These are phyloP conservation scores for Malassezia dermatis DNA, from an alignment of 1,284 basidiomycete genomes.

Conservation along the genomic window DNA sequence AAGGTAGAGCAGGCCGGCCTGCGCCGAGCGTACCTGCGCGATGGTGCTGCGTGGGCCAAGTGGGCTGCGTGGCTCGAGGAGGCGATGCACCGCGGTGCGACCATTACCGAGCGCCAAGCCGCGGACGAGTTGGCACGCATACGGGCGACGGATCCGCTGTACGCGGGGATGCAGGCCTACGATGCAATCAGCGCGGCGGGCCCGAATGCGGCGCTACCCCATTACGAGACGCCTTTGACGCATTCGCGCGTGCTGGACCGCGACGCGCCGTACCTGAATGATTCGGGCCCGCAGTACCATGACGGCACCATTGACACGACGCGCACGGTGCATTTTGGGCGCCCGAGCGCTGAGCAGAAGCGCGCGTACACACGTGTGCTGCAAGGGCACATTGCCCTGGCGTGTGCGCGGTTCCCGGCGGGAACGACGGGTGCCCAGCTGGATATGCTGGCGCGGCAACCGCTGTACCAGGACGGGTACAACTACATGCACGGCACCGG, in stretches of 20 bases:
- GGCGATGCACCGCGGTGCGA: constrained; percentile 20
- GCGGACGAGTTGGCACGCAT: constrained; percentile 25
- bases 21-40: constrained; percentile 33
- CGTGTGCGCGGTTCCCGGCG: constrained; percentile 28
- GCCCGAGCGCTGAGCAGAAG: constrained; percentile 35
- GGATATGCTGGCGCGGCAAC: constrained; percentile 31
- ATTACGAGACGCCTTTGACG: constrained; percentile 41
- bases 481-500: constrained; percentile 39
- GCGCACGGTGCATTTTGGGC: constrained; percentile 41
- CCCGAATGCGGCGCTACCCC: constrained; percentile 39
- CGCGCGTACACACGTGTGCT: constrained; percentile 36
- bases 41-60: constrained; percentile 39
- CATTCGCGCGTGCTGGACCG: constrained; percentile 30
- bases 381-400: constrained; percentile 38
- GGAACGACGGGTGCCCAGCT: constrained; percentile 38
- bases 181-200: constrained; percentile 40
- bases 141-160: constrained; percentile 24
- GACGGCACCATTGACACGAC: constrained; percentile 46
- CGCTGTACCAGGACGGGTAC: constrained; percentile 38
- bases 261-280: constrained; percentile 37
- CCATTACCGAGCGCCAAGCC: constrained; percentile 31
- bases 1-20: constrained; percentile 33
- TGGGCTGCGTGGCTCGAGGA: constrained; percentile 47
- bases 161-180: constrained; percentile 37
- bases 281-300: constrained; percentile 38